Evolutionary conservation across 345 rosid species (phyloP), one percentile per base, ranked within the genome.

Genomic region (Acer negundo): DNA sequence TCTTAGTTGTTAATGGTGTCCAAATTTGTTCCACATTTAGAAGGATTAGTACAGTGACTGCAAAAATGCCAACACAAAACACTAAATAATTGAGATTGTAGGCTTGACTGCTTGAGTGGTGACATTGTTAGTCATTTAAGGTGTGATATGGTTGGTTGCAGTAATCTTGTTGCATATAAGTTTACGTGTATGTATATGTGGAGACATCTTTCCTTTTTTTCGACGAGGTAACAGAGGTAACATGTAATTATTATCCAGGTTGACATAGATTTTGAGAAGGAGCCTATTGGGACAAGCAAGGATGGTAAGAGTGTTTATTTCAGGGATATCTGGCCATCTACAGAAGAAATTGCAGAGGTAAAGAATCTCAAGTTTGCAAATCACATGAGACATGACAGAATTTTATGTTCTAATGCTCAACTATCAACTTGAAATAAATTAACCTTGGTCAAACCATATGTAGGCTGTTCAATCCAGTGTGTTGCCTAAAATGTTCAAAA

Each of bases 391-490:
- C 59, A 20, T 56, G 24, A 10, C 13, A 1, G 38, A 35, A 70
- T 49, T 51, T 66, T 51, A 15, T 38, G 58, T 53, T 72, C 51
- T 68, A n/a, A 66, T 53, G n/a, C 78, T 65, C 63, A 40, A 74
- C 69, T 35, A n/a, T 51, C 44, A 20, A 67, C 5, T 10, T 51
- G 26, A 75, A 70, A 9, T 78, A 51, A 70, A 61, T 42, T 82
- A 69, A 69, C 59, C 67, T 72, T 49, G 62, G 62, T 62, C 71
- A 68, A 55, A 49, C 73, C 8, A 62, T 84, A 20, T 79, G 68
- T 75, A 96, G 98, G 98, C 78, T 78, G 97, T 96, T 77, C 97
- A 94, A 89, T 85, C 94, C 23, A 91, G 95, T 86, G 99, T 96
- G 72, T 83, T 96, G 83, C 97, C 99, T 19, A 89, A 94, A 47